Evolutionary conservation across 116 monocot species (phyloP).

Genomic region (Phalaenopsis hybrid): DNA sequence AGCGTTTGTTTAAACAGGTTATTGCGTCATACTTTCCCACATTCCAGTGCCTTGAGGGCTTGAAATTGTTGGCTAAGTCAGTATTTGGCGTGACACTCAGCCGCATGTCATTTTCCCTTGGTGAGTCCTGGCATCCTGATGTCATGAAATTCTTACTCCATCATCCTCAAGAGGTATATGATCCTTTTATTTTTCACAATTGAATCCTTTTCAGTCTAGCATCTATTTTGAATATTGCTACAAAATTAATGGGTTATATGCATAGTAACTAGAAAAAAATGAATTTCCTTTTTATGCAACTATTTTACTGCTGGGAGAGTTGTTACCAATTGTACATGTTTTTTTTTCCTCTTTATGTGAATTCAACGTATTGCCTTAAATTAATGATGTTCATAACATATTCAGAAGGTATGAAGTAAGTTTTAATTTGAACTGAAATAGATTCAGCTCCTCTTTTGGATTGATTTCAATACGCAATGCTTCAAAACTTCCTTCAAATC

Average conservation of each 20-base stretch:
- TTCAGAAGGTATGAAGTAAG: too few relatives aligned
- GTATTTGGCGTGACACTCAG: constrained; percentile 79
- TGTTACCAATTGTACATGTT: too few relatives aligned
- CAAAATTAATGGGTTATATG: background rate
- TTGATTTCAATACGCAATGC: too few relatives aligned
- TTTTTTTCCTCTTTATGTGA: too few relatives aligned
- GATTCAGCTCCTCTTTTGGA: too few relatives aligned
- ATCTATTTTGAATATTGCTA: background rate
- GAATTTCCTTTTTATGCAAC: too few relatives aligned
- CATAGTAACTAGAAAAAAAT: background rate
- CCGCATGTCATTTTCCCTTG: constrained; percentile 44
- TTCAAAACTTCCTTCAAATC: too few relatives aligned
- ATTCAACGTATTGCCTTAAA: too few relatives aligned
- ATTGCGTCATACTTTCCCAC: constrained; percentile 75
- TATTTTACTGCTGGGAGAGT: too few relatives aligned
- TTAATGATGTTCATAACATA: too few relatives aligned
- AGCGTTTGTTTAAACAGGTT: constrained; percentile 29
- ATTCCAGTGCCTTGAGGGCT: constrained; percentile 68
- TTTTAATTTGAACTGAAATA: too few relatives aligned
- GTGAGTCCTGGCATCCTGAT: constrained; percentile 93
- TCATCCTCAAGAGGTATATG: constrained; percentile 82
- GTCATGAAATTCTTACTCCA: constrained; percentile 75
- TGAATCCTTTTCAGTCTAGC: background rate
- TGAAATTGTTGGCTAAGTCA: constrained; percentile 72
- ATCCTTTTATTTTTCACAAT: constrained; percentile 1